phyloP scores from a whole-genome alignment of 768 basidiomycete genomes.

The Hydnomerulius pinastri region DNA sequence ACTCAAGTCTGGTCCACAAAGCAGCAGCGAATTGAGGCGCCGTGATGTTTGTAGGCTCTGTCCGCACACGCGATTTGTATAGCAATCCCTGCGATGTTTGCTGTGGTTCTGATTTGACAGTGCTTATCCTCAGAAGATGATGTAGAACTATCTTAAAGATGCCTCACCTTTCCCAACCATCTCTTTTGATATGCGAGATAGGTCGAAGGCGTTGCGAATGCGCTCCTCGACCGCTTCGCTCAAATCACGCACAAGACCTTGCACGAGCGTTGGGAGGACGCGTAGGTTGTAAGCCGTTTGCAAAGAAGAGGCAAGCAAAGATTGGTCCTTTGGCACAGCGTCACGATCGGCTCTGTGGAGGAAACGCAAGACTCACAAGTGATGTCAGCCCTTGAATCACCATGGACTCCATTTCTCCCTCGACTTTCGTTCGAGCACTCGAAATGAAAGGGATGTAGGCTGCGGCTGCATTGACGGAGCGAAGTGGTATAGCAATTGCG shows the following conservation, averaged over 20 bases:
- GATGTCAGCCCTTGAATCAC: constrained; percentile 76
- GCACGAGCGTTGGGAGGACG: constrained; percentile 80
- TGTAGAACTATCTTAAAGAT: neutral
- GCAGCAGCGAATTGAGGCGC: constrained; percentile 84
- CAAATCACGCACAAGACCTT: constrained; percentile 74
- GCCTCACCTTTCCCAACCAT: constrained; percentile 71
- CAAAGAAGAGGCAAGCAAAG: constrained; percentile 86
- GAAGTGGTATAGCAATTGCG: constrained; percentile 53
- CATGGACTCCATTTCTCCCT: constrained; percentile 89
- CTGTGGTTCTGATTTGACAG: too few relatives aligned
- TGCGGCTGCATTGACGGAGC: constrained; percentile 72
- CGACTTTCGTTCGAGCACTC: constrained; percentile 67
- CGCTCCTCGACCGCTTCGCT: constrained; percentile 82
- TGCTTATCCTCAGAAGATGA: too few relatives aligned
- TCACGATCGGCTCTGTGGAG: neutral
- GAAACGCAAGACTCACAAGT: constrained; percentile 54
- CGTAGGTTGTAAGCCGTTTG: constrained; percentile 95
- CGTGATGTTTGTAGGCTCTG: constrained; percentile 87
- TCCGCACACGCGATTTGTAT: constrained; percentile 85
- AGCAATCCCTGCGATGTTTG: constrained; percentile 46
- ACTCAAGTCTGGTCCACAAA: constrained; percentile 80
- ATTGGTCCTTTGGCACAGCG: constrained; percentile 68
- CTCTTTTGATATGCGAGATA: constrained; percentile 84
- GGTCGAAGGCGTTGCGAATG: constrained; percentile 83
- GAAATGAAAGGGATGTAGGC: constrained; percentile 73